phyloP scores from a whole-genome alignment of 2,329 filamentous ascomycete genomes.

The Zasmidium cellare region DNA sequence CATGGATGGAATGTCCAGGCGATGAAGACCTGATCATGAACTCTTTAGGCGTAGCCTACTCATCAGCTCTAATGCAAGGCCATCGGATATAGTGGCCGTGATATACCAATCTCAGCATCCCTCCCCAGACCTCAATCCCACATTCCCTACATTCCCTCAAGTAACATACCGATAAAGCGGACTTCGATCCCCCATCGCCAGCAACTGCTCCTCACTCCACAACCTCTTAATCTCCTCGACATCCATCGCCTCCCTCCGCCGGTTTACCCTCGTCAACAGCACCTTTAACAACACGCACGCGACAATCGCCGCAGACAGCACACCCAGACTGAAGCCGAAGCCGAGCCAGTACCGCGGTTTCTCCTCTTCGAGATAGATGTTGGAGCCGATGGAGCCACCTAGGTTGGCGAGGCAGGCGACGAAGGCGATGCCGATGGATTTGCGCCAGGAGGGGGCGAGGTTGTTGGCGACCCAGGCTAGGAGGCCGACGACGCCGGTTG shows the following conservation, averaged over 20 bases:
- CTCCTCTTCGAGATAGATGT: constrained; percentile 18
- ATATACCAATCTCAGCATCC: neutral
- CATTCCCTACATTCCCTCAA: no score
- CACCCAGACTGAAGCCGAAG: constrained; percentile 19
- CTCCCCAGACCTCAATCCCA: neutral
- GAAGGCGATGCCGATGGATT: constrained; percentile 16
- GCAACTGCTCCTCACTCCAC: constrained; percentile 39
- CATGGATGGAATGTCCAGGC: no score
- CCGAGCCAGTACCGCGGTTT: constrained; percentile 18
- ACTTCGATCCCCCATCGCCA: constrained; percentile 40
- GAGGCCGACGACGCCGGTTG: constrained; percentile 26
- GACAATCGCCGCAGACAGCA: constrained; percentile 26
- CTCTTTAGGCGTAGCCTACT: no score
- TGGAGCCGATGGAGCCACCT: constrained; percentile 20
- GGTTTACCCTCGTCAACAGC: constrained; percentile 24
- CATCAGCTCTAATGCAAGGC: no score
- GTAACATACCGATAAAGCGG: constrained; percentile 40
- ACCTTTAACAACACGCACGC: constrained; percentile 21
- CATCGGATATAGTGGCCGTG: no score
- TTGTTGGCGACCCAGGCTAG: constrained; percentile 56
- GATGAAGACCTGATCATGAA: no score
- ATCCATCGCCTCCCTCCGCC: constrained; percentile 33
- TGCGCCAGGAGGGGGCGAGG: constrained; percentile 46
- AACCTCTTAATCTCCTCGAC: constrained; percentile 36
- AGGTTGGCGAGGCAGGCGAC: constrained; percentile 20